Percentiles rank a stretch among this genome's conserved stretches.
phyloP scores from a whole-genome alignment of 805 yeast species.

The Metschnikowia matae region DNA sequence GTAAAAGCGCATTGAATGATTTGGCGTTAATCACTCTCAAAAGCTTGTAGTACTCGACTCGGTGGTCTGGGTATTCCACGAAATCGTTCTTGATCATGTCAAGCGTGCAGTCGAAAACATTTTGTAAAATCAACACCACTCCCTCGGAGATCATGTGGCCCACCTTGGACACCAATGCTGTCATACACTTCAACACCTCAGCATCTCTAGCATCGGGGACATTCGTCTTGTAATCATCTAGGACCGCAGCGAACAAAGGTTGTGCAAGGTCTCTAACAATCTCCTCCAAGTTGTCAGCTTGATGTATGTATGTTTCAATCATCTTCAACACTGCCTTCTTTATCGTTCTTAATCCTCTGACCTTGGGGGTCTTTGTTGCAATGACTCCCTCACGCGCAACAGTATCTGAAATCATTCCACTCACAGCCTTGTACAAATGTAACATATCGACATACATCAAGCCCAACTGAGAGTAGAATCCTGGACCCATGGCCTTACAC shows the following conservation, averaged over 20 bases:
- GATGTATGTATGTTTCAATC: constrained; percentile 82
- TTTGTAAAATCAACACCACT: constrained; percentile 79
- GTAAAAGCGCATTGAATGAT: constrained; percentile 80
- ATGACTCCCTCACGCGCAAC: constrained; percentile 78
- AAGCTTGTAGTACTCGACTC: constrained; percentile 91
- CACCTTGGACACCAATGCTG: constrained; percentile 81
- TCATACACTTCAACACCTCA: constrained; percentile 92
- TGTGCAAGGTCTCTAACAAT: constrained; percentile 79
- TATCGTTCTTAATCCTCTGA: constrained; percentile 91
- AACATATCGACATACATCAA: constrained; percentile 85
- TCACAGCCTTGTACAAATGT: constrained; percentile 82
- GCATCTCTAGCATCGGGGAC: constrained; percentile 98
- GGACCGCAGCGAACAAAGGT: constrained; percentile 76
- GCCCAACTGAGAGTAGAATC: constrained; percentile 83
- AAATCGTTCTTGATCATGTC: constrained; percentile 95
- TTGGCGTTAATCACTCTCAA: constrained; percentile 81
- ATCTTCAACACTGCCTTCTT: constrained; percentile 89
- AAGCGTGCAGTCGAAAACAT: constrained; percentile 90
- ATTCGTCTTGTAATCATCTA: constrained; percentile 82
- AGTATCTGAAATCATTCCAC: constrained; percentile 75
- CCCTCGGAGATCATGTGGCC: constrained; percentile 88
- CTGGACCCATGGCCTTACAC: constrained; percentile 91
- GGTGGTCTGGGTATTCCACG: constrained; percentile 95
- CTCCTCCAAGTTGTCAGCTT: constrained; percentile 81
- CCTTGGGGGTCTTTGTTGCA: constrained; percentile 93